Evolutionary conservation across 441 rosid genomes (phyloP), one percentile per base, ranked within the genome.

Genomic region (Pelargonium australe): DNA sequence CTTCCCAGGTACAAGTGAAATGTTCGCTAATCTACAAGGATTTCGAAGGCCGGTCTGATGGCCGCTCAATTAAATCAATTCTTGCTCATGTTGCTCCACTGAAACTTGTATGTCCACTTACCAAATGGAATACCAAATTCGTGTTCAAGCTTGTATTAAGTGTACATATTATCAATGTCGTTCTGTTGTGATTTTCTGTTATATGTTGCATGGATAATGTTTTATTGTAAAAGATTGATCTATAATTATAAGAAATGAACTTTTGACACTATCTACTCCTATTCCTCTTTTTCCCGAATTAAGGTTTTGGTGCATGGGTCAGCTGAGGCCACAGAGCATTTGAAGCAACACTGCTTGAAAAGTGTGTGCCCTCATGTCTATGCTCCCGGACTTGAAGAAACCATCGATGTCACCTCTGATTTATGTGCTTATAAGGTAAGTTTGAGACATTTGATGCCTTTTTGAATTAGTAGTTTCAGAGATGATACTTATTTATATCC

Each of bases 301-400:
- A 67, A 95, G 98, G 99, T 95, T 84, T 80, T 95, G 90, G 91
- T 95, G 76, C 99, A 91, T 40, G 99, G 96, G 77, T 90, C 89
- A 73, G 97, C 99, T 1, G 97, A 93, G 83, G 91, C 97, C 40
- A 95, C 97, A 1, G 99, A 91, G 79, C 99, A 92, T 85, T 79
- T 95, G 86, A 95, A 86, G 85, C 97, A 95, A 78, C 96, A 91
- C 71, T 89, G 97, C 83, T 71, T 86, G 80, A 91, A 91, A 82
- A 85, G 78, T 65, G 87, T 89, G 44, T 89, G 95, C 68, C 91
- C 96, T 67, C 90, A 92, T 57, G 98, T 95, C 75, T 95, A 86
- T 73, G 91, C 97, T 73, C 98, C 99, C 10, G 87, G 86, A 74
- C 82, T 86, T 67, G 98, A 89, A 84, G 99, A 92, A 80, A 89